Evolutionary conservation across 2,329 filamentous ascomycete species (phyloP), one percentile per base, ranked within the genome.

Genomic region (Epichloe sp.): DNA sequence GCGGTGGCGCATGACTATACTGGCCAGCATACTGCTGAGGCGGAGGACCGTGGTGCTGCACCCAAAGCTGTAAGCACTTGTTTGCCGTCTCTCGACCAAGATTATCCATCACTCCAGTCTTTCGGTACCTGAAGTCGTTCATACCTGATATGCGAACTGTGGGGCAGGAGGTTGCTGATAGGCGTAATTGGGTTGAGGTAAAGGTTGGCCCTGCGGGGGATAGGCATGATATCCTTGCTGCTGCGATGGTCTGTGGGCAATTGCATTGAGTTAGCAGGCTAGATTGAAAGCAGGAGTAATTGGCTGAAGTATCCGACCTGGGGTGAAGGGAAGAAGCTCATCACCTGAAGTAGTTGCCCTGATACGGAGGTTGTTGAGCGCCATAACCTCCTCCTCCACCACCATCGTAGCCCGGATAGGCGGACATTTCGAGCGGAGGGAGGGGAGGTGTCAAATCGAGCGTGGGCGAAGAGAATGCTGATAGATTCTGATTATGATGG

Each of bases 361-460:
- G 62, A 51, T 62, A 65, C 54, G 76, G 71, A 50, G 65, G 66
- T 53, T 67, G 64, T 54, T 64, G 64, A 50, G 59, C 61, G 51
- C 64, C 63, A 54, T 63, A 73, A 63, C 69, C 69, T 55, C 74
- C 74, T 63, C 70, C 69, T 53, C 72, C 48, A 3, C 41, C 41
- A 21, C 35, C 43, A 19, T 19, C 69, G 61, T 82, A 80, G 46
- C 70, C 68, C 57, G 78, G 78, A 63, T 82, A 84, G 61, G 78
- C 80, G 57, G 81, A 82, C 81, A 84, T 85, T 54, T 56, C 59
- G 45, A 54, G 55, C 45, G 42, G 41, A 46, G 31, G 46, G 44
- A 38, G 14, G 37, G 26, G 37, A 21, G 41, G 19, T 40, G 6
- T 31, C 31, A 17, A 44, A 31, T 23, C 11, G 26, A 41, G 38